Conservation (phyloP, 768 basidiomycete species). For the Russula griseocarnosa region DNA sequence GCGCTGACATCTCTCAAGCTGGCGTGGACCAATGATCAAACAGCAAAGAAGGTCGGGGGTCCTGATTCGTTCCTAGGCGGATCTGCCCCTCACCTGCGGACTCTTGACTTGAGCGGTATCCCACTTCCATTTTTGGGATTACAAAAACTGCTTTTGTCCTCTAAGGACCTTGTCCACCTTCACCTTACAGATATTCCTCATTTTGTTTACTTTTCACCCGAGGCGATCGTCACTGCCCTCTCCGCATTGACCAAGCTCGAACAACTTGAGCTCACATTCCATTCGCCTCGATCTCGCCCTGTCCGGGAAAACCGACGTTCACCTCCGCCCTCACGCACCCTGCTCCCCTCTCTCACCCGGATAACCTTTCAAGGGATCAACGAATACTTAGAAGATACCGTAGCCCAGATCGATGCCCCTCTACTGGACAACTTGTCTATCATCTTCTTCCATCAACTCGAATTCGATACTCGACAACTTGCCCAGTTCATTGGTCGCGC, state of each 20-base stretch:
- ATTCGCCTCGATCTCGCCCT: too few relatives aligned
- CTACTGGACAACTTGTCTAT: not conserved
- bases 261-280: not conserved
- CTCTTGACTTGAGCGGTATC: not conserved
- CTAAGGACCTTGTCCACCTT: not conserved
- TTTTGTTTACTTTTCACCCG: not conserved
- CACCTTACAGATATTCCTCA: not conserved
- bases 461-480: not conserved
- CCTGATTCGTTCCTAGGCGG: not conserved
- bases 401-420: not conserved
- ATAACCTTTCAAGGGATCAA: not conserved
- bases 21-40: not conserved
- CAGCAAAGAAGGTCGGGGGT: not conserved
- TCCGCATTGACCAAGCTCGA: not conserved
- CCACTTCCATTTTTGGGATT: not conserved
- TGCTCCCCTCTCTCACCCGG: not conserved
- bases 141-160: not conserved
- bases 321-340: too few relatives aligned
- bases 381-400: not conserved
- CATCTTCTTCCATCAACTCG: not conserved
- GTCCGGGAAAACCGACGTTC: too few relatives aligned
- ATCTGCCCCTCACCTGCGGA: not conserved
- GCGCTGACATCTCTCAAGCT: not conserved
- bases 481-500: not conserved
- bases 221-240: not conserved